phyloP scores from a whole-genome alignment of 345 rosid genomes.

The Odontarrhena argentea region DNA sequence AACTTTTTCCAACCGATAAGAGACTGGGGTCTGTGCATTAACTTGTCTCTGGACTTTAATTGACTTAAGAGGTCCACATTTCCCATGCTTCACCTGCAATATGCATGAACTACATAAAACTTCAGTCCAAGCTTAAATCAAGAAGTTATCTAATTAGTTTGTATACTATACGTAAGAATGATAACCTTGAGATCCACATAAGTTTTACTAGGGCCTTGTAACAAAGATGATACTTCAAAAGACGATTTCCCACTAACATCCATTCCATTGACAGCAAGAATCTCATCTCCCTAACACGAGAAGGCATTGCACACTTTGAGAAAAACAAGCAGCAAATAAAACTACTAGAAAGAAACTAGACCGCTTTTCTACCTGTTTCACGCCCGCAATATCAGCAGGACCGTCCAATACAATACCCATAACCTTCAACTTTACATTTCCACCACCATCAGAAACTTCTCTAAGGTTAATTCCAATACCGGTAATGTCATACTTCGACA shows the following conservation, averaged over 20 bases:
- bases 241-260: conserved; percentile 87
- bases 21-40: conserved; percentile 81
- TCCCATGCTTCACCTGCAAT: conserved; percentile 86
- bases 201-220: conserved; percentile 94
- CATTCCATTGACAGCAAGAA: conserved; percentile 77
- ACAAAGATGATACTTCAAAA: conserved; percentile 87
- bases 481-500: conserved; percentile 90
- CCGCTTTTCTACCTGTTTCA: conserved; percentile 64
- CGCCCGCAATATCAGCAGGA: conserved; percentile 82
- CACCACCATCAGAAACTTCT: conserved; percentile 79
- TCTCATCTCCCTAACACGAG: conserved; percentile 74
- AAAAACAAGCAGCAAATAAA: neutral
- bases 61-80: conserved; percentile 74
- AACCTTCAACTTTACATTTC: conserved; percentile 69
- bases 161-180: conserved; percentile 2
- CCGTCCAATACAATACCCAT: conserved; percentile 86
- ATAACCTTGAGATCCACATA: conserved; percentile 77
- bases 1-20: conserved; percentile 76
- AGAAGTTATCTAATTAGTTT: conserved; percentile 4
- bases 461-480: conserved; percentile 93
- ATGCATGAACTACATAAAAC: neutral
- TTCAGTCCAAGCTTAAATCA: conserved; percentile 8
- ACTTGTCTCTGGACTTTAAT: conserved; percentile 79
- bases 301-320: neutral
- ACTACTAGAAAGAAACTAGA: conserved; percentile 1